Evolutionary conservation across 2,329 filamentous ascomycete genomes (phyloP), one percentile per base, ranked within the genome.

Genomic region (Aspergillus sp.): DNA sequence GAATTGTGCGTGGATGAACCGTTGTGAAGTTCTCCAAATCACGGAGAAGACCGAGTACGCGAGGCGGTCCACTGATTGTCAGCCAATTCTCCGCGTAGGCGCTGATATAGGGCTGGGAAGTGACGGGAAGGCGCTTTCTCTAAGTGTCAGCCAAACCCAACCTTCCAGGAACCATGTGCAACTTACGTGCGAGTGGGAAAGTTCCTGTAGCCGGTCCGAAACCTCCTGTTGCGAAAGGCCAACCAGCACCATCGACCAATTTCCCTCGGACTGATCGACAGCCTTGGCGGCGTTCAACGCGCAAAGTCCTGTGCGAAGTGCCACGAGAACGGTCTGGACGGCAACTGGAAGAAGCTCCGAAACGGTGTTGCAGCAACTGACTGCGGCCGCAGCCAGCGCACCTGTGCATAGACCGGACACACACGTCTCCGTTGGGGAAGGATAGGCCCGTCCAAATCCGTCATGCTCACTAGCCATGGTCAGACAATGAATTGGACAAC

Each of bases 341-440:
- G 72, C 72, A 26, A 73, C 61, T 20, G 72, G 73, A 24, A 77
- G 51, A 10, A 78, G 67, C 6, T 75, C 73, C 0, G 71, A 64
- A 16, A 71, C 55, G 7, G 69, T 71, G 42, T 67, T 65, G 22
- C 67, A 63, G 24, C 67, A 70, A 29, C 68, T 68, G 32, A 75
- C 65, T 12, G 74, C 73, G 10, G 72, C 63, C 10, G 73, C 69
- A 10, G 73, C 65, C 45, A 76, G 66, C 56, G 69, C 57, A 55
- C 74, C 74, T 45, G 73, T 76, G 60, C 74, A 76, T 20, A 72
- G 64, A 58, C 73, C 73, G 16, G 11, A 62, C 36, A 29, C 61
- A 53, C 9, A 39, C 54, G 31, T 14, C 36, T 59, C 51, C 18
- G 49, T 39, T 20, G 49, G 16, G 18, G 22, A 55, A 10, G 57